Base-by-base conservation (phyloP, 495 filamentous ascomycete genomes). In the Hyphodiscus hymeniophilus region DNA sequence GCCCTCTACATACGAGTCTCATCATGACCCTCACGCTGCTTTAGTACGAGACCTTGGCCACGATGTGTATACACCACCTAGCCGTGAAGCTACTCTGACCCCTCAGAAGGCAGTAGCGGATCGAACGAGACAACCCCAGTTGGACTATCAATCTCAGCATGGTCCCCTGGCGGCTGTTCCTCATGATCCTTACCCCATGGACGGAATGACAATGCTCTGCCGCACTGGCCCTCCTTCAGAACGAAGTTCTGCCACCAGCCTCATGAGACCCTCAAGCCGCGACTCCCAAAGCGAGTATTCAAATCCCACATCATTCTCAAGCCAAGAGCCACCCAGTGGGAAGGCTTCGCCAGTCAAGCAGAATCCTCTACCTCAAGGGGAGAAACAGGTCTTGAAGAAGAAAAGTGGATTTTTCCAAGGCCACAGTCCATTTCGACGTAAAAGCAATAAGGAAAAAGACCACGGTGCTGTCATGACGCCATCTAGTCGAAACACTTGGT, bases 191-290 rank as follows among this genome's bases (percentile, higher is more conserved):
- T 95, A 95, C 60, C 92, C 91, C 3, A 80, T 86, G 57, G 92
- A 99, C 62, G 94, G 92, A 26, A 97, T 97, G 94, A 97, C 92
- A 1, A 95, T 97, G 85, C 86, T 95, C 54, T 97, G 94, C 65
- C 80, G 92, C 48, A 82, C 85, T 20, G 88, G 82, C 0, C 82
- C 87, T 38, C 84, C 85, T 35, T 95, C 89, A 17, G 90, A 94
- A 35, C 79, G 82, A 42, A 91, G 85, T 64, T 87, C 85, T 26
- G 82, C 76, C 50, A 73, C 85, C 23, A 84, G 83, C 51, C 78
- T 73, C 56, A 82, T 71, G 26, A 75, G 91, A 36, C 89, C 90
- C 42, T 83, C 84, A 20, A 95, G 91, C 60, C 82, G 88, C 52
- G 92, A 91, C 50, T 89, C 86, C 30, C 80, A 88, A 52, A 97